Percentiles rank a stretch among this genome's conserved stretches.
These are phyloP conservation scores for Takakia lepidozioides DNA, from an alignment of 225 moss, liverwort and hornwort species.

Conservation along the genomic window DNA sequence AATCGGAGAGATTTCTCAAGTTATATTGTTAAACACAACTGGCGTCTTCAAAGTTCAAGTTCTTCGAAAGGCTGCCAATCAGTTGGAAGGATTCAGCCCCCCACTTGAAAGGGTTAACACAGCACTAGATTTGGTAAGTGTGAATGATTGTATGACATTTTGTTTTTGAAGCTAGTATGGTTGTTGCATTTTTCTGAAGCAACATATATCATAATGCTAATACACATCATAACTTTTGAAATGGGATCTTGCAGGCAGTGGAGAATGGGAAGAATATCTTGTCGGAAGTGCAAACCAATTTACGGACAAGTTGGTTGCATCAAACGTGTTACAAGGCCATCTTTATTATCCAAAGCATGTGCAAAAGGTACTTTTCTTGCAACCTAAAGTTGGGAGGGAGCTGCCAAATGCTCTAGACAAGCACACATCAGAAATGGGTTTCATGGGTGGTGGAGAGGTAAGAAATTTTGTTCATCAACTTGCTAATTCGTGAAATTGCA, in stretches of 20 bases:
- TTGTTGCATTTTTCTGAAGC: too few species aligned
- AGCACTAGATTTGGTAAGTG: background rate
- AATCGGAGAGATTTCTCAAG: background rate
- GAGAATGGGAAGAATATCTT: background rate
- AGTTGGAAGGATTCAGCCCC: background rate
- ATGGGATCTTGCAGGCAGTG: background rate
- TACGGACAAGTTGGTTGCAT: background rate
- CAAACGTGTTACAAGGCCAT: too few species aligned
- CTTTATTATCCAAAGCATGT: background rate
- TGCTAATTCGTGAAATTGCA: too few species aligned
- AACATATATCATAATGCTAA: too few species aligned
- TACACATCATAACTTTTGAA: too few species aligned
- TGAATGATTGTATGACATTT: too few species aligned
- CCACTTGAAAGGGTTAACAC: background rate
- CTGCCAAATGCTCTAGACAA: background rate
- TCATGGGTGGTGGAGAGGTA: too few species aligned
- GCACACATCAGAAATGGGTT: too few species aligned
- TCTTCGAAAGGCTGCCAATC: background rate
- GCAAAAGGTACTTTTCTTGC: too few species aligned
- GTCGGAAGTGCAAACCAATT: background rate
- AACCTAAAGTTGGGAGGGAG: background rate
- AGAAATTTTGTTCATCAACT: too few species aligned
- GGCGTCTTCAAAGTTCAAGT: background rate
- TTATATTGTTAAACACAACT: background rate
- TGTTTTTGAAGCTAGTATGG: too few species aligned